Conservation (phyloP, 495 filamentous ascomycete species). For the Talaromyces thailandensis region DNA sequence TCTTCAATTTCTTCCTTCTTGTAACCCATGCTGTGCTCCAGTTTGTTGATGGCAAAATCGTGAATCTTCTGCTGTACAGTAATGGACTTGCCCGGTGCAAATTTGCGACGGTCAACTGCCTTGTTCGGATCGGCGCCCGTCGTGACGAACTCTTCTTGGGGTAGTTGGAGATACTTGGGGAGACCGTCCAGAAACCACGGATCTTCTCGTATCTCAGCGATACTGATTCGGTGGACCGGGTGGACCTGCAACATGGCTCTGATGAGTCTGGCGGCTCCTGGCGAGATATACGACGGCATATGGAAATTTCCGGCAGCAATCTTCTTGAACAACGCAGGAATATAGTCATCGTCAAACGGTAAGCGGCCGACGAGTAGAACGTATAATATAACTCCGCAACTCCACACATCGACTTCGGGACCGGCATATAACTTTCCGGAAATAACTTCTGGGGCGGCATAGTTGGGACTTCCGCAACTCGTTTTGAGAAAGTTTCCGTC, state of each 20-base stretch:
- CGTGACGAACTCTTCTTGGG: conserved; percentile 87
- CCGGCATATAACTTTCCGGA: conserved; percentile 96
- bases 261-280: conserved; percentile 78
- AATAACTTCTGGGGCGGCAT: conserved; percentile 96
- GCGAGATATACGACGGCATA: conserved; percentile 77
- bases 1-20: conserved; percentile 91
- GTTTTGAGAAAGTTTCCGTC: conserved; percentile 99
- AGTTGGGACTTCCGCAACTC: conserved; percentile 96
- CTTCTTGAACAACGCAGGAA: conserved; percentile 78
- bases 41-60: conserved; percentile 82
- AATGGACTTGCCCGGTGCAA: conserved; percentile 67
- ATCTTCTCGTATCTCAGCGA: conserved; percentile 87
- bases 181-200: conserved; percentile 89
- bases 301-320: conserved; percentile 85
- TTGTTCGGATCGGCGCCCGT: conserved; percentile 88
- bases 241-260: conserved; percentile 92
- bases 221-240: conserved; percentile 84
- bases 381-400: conserved; percentile 96
- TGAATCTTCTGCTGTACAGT: conserved; percentile 83
- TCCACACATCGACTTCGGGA: conserved; percentile 98
- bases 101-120: conserved; percentile 69
- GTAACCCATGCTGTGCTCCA: conserved; percentile 97
- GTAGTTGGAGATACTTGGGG: conserved; percentile 74
- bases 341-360: conserved; percentile 97
- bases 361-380: conserved; percentile 85